phyloP scores from a whole-genome alignment of 2,329 filamentous ascomycete genomes.

The Lasiodiplodia gonubiensis region DNA sequence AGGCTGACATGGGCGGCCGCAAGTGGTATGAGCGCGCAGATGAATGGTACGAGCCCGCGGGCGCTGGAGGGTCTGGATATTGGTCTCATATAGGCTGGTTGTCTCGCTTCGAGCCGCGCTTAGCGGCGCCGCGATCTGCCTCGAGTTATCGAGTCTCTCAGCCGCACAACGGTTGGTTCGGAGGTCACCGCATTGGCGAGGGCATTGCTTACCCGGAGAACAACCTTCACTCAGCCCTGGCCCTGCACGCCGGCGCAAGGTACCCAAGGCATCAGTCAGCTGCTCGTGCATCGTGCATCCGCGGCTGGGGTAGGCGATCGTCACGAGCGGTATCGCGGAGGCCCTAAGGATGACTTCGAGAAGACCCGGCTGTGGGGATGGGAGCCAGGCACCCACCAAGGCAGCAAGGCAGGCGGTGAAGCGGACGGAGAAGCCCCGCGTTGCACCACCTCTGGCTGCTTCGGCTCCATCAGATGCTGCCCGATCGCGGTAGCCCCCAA shows the following conservation, averaged over 20 bases:
- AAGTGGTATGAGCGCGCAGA: constrained; percentile 3
- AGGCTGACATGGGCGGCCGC: constrained; percentile 15
- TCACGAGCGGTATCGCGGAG: constrained; percentile 15
- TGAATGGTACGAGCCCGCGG: not conserved
- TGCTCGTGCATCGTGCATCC: not conserved
- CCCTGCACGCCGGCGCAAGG: constrained; percentile 6
- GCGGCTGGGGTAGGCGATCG: constrained; percentile 13
- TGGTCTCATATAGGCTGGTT: constrained; percentile 1
- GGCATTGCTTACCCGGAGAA: not conserved
- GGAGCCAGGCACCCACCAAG: constrained; percentile 15
- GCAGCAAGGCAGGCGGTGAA: constrained; percentile 13
- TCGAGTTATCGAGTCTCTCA: not conserved
- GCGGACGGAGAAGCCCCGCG: not conserved
- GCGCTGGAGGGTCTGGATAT: not conserved
- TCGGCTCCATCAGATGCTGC: constrained; percentile 17
- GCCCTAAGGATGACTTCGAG: constrained; percentile 17
- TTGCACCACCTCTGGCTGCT: constrained; percentile 1
- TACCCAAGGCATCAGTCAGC: constrained; percentile 23
- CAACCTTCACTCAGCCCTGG: constrained; percentile 3
- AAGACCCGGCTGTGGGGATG: constrained; percentile 19
- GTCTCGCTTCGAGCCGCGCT: constrained; percentile 13
- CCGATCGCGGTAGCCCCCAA: constrained; percentile 4
- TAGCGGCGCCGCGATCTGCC: not conserved
- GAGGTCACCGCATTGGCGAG: not conserved
- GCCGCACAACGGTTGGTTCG: constrained; percentile 2